These are phyloP conservation scores for Fraxinus sp. DNA, from an alignment of 305 asterid genomes.

Conservation along the genomic window DNA sequence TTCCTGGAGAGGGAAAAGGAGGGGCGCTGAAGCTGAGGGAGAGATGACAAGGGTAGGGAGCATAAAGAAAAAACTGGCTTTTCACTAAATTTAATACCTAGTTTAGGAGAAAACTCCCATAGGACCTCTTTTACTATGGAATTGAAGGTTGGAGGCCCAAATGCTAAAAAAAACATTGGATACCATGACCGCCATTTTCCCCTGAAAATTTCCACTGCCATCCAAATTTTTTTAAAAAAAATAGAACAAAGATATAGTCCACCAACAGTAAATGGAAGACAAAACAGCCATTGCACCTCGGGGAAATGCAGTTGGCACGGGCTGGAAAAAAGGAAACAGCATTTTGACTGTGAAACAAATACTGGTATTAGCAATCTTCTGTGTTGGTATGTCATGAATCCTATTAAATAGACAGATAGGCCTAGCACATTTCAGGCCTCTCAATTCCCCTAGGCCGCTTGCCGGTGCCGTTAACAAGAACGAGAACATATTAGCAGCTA, in stretches of 20 bases:
- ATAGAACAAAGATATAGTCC: neutral
- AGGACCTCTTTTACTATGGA: neutral
- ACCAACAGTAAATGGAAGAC: neutral
- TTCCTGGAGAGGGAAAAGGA: neutral
- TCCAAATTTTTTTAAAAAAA: neutral
- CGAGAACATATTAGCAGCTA: neutral
- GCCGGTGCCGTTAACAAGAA: neutral
- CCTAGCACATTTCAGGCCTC: neutral
- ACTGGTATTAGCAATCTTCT: neutral
- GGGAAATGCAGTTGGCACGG: neutral
- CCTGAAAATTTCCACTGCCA: neutral
- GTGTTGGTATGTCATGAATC: neutral
- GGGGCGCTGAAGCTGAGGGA: neutral
- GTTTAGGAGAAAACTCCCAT: neutral
- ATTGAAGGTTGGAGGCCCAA: neutral
- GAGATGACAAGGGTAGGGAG: neutral
- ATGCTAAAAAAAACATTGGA: neutral
- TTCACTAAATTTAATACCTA: neutral
- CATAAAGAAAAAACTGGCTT: neutral
- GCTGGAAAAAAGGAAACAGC: neutral
- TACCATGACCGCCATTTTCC: neutral
- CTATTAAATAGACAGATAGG: neutral
- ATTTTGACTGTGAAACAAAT: neutral
- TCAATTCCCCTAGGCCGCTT: neutral
- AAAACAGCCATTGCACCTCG: neutral